phyloP scores from a whole-genome alignment of 257 asterid genomes.

The Penstemon davidsonii region DNA sequence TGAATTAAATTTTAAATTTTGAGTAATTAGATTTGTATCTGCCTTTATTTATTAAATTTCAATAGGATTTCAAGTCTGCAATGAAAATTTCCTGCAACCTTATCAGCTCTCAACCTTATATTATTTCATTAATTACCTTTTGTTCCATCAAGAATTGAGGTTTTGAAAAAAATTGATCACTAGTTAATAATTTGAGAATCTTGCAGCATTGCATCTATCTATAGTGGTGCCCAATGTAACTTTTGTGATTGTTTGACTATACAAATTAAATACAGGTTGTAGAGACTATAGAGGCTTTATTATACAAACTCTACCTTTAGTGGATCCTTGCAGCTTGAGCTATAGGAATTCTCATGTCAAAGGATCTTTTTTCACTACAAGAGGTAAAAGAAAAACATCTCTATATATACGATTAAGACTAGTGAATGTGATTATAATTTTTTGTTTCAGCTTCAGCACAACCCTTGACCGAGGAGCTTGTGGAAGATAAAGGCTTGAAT shows the following conservation, averaged over 20 bases:
- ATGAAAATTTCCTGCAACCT: background rate
- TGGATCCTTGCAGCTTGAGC: constrained; percentile 39
- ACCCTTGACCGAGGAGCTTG: constrained; percentile 61
- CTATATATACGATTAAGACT: constrained; percentile 10
- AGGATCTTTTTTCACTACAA: constrained; percentile 34
- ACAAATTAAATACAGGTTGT: constrained; percentile 40
- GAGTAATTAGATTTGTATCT: constrained; percentile 17
- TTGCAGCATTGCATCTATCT: background rate
- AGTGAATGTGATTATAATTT: constrained; percentile 20
- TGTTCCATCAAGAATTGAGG: too few relatives aligned
- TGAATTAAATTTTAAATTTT: background rate
- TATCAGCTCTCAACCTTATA: background rate
- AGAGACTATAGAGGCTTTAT: constrained; percentile 45
- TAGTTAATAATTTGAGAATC: background rate
- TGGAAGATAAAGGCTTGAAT: constrained; percentile 44
- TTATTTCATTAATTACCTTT: too few relatives aligned
- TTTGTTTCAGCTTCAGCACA: constrained; percentile 71
- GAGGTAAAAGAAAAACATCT: constrained; percentile 58
- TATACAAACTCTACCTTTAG: constrained; percentile 29
- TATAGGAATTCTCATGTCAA: constrained; percentile 23
- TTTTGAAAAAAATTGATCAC: too few relatives aligned
- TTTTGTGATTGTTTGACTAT: constrained; percentile 10
- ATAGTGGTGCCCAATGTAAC: constrained; percentile 1
- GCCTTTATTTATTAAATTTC: background rate
- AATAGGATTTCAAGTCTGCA: background rate